Conservation (phyloP, 345 rosid genomes). For the Adansonia digitata region DNA sequence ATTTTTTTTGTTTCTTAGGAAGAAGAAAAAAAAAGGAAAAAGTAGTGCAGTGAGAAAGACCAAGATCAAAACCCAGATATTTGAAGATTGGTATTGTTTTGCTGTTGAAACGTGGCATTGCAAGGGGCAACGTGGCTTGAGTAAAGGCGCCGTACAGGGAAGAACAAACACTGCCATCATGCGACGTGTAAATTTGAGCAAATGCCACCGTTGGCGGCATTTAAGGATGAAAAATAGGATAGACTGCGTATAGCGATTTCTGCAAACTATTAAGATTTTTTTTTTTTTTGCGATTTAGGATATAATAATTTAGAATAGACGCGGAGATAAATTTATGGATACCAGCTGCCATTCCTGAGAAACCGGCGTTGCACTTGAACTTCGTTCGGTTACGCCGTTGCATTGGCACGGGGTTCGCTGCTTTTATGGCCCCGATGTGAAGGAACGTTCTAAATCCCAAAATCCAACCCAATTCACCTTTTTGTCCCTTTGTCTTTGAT, state of each 20-base stretch:
- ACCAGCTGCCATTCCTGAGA: too few species aligned
- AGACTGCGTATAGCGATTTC: too few species aligned
- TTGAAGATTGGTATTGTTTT: not conserved
- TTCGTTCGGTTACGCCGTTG: not conserved
- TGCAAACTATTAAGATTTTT: too few species aligned
- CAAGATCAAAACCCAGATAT: not conserved
- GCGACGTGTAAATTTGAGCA: not conserved
- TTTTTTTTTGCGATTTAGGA: too few species aligned
- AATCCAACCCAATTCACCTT: too few species aligned
- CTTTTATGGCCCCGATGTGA: too few species aligned
- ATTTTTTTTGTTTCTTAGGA: not conserved
- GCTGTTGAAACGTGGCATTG: constrained; percentile 7
- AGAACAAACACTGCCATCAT: not conserved
- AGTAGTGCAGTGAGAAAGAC: not conserved
- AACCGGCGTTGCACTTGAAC: not conserved
- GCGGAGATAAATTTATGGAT: too few species aligned
- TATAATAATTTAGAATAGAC: too few species aligned
- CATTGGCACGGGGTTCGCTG: not conserved
- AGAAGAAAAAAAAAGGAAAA: not conserved
- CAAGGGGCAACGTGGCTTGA: not conserved
- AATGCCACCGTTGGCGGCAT: not conserved
- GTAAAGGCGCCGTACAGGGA: not conserved
- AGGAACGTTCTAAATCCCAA: too few species aligned
- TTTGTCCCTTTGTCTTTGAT: not conserved
- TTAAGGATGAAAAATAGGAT: too few species aligned